These are phyloP conservation scores for Phaeolepiota aurea DNA, from an alignment of 768 basidiomycete species.

Conservation along the genomic window DNA sequence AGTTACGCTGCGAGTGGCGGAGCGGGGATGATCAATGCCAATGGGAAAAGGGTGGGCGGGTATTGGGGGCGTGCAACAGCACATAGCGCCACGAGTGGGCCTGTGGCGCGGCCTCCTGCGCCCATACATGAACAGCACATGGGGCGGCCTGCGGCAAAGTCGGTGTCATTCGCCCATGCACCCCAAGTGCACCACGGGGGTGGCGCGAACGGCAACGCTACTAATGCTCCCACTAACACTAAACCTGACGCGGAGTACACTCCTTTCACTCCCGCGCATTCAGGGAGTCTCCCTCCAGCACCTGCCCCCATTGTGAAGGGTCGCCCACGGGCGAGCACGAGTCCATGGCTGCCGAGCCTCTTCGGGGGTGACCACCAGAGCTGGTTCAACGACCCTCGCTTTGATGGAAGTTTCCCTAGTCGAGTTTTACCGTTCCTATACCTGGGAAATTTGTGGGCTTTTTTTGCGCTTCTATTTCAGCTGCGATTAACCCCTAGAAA, in stretches of 20 bases:
- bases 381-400: constrained; percentile 93
- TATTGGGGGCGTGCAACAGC: constrained; percentile 8
- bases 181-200: constrained; percentile 7
- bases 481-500: constrained; percentile 6
- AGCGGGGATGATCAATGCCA: constrained; percentile 16
- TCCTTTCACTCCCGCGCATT: neutral
- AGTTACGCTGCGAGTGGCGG: constrained; percentile 7
- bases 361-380: constrained; percentile 66
- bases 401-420: constrained; percentile 95
- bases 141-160: constrained; percentile 40
- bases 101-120: constrained; percentile 3
- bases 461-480: constrained; percentile 10
- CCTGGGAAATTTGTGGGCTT: constrained; percentile 84
- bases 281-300: neutral
- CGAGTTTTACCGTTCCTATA: constrained; percentile 89
- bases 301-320: constrained; percentile 18
- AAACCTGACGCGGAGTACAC: constrained; percentile 1
- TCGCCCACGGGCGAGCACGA: constrained; percentile 66
- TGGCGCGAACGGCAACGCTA: constrained; percentile 12
- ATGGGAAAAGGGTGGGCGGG: constrained; percentile 20
- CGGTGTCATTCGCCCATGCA: constrained; percentile 36
- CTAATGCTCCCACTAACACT: constrained; percentile 18
- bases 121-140: constrained; percentile 11
- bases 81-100: constrained; percentile 1
- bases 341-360: constrained; percentile 53